A percentile compares a stretch with the other conserved stretches of the same genome.
phyloP scores from a whole-genome alignment of 306 rosid species.

The Rubus idaeus region DNA sequence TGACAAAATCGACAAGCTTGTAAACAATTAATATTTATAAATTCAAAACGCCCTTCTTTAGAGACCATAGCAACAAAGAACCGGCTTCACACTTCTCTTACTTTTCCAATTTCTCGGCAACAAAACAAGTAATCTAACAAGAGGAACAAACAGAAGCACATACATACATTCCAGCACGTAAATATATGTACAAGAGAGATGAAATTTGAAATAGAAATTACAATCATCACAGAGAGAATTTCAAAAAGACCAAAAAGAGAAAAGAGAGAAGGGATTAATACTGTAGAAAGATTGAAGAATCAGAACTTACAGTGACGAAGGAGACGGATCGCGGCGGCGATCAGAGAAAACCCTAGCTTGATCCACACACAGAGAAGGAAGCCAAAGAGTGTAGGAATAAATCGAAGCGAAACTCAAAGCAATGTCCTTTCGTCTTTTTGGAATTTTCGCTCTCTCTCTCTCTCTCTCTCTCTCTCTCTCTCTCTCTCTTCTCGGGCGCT shows the following conservation, averaged over 20 bases:
- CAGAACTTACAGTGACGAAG: constrained; percentile 45
- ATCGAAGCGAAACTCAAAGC: constrained; percentile 29
- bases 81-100: background rate
- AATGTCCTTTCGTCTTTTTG: background rate
- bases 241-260: too few species aligned
- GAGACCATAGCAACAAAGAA: constrained; percentile 1
- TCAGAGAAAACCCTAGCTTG: constrained; percentile 55
- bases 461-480: too few species aligned
- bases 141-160: background rate
- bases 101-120: constrained; percentile 13
- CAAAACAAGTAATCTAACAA: constrained; percentile 11
- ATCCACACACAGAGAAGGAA: constrained; percentile 24
- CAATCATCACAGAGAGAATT: background rate
- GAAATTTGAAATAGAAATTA: background rate
- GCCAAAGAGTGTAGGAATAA: constrained; percentile 16
- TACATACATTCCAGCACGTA: background rate
- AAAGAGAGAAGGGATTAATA: background rate
- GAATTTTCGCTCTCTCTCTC: too few species aligned
- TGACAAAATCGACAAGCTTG: background rate
- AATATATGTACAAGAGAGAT: too few species aligned
- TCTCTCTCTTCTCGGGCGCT: background rate
- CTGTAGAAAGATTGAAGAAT: background rate
- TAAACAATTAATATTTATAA: background rate
- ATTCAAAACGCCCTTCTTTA: background rate
- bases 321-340: constrained; percentile 40